phyloP scores from a whole-genome alignment of 352 stramenopile genomes.

The Stephanocyclus meneghinianus region DNA sequence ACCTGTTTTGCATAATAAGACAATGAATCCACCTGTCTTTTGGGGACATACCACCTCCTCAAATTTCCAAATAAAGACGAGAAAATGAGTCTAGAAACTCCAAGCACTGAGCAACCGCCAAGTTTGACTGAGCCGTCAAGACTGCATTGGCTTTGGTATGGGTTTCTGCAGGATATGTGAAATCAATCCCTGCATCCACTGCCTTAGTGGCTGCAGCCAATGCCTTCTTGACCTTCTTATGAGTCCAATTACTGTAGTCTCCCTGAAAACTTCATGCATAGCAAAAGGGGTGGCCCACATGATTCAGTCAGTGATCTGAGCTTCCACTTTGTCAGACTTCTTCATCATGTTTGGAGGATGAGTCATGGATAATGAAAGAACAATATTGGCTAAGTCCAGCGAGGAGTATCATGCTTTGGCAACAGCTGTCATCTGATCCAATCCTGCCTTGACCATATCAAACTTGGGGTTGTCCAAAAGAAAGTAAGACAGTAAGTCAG shows the following conservation, averaged over 20 bases:
- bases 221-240: not conserved
- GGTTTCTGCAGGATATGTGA: not conserved
- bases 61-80: slow-evolving; percentile 6
- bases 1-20: not conserved
- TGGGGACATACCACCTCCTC: slow-evolving; percentile 5
- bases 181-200: slow-evolving; percentile 16
- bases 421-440: slow-evolving; percentile 2
- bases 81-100: slow-evolving; percentile 15
- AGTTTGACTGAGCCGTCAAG: slow-evolving; percentile 2
- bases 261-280: slow-evolving; percentile 12
- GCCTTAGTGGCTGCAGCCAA: not conserved
- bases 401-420: slow-evolving; percentile 17
- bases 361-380: slow-evolving; percentile 15
- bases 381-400: slow-evolving; percentile 5
- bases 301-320: slow-evolving; percentile 1
- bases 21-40: slow-evolving; percentile 1
- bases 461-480: not conserved
- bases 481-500: slow-evolving; percentile 20
- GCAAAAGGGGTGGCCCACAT: not conserved
- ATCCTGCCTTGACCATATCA: not conserved
- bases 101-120: not conserved
- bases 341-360: slow-evolving; percentile 18
- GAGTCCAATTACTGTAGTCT: slow-evolving; percentile 12
- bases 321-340: slow-evolving; percentile 8
- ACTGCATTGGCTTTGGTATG: slow-evolving; percentile 8